A percentile compares a stretch with the other conserved stretches of the same genome.
phyloP scores from a whole-genome alignment of 2,329 filamentous ascomycete species.

The Bipolaris victoriae region DNA sequence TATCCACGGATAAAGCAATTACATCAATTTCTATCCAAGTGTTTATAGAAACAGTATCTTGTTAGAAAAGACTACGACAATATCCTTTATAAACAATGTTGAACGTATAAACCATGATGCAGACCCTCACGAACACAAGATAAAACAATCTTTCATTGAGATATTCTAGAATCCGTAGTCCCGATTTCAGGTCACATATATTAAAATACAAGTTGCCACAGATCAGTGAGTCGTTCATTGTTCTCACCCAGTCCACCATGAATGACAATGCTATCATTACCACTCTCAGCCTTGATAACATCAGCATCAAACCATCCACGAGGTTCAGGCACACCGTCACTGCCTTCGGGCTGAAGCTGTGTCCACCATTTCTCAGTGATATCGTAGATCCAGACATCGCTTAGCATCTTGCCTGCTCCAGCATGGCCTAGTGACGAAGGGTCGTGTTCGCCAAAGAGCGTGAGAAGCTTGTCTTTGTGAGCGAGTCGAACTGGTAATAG shows the following conservation, averaged over 20 bases:
- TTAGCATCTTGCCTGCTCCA: slow-evolving; percentile 63
- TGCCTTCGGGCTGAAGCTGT: slow-evolving; percentile 28
- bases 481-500: slow-evolving; percentile 52
- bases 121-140: background rate
- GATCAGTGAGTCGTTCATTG: slow-evolving; percentile 59
- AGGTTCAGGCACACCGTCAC: slow-evolving; percentile 45
- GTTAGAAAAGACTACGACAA: too few species aligned
- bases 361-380: slow-evolving; percentile 47
- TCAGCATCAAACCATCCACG: slow-evolving; percentile 64
- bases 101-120: too few species aligned
- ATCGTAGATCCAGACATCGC: slow-evolving; percentile 58
- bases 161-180: too few species aligned
- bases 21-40: too few species aligned
- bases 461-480: slow-evolving; percentile 52
- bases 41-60: too few species aligned
- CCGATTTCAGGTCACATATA: background rate
- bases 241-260: slow-evolving; percentile 60
- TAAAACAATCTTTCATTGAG: background rate
- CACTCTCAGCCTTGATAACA: slow-evolving; percentile 41
- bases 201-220: slow-evolving; percentile 54
- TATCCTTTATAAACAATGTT: too few species aligned
- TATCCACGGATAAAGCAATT: too few species aligned
- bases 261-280: slow-evolving; percentile 51
- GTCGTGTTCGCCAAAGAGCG: slow-evolving; percentile 61
- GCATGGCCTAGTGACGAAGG: slow-evolving; percentile 60